phyloP scores from a whole-genome alignment of 2,329 filamentous ascomycete species.

The Aureobasidium sp. region DNA sequence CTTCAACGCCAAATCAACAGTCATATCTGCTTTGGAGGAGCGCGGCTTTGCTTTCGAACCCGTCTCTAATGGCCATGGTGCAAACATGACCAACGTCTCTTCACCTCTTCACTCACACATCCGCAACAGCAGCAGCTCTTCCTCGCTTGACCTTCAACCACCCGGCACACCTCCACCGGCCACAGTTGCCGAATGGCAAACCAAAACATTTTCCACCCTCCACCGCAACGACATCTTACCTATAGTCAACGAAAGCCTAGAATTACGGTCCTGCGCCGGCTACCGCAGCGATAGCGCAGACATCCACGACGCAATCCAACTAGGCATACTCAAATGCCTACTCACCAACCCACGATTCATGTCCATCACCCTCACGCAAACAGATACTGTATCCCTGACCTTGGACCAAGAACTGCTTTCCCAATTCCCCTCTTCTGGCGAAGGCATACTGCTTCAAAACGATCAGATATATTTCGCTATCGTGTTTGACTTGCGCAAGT shows the following conservation, averaged over 20 bases:
- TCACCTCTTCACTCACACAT: constrained; percentile 50
- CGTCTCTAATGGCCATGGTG: constrained; percentile 42
- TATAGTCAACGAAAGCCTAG: constrained; percentile 57
- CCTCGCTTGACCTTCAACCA: constrained; percentile 37
- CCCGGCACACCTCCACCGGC: constrained; percentile 69
- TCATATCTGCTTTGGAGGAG: constrained; percentile 66
- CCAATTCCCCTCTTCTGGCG: constrained; percentile 36
- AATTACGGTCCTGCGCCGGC: constrained; percentile 76
- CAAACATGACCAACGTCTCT: constrained; percentile 32
- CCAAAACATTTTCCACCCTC: constrained; percentile 75
- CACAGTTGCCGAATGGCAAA: constrained; percentile 69
- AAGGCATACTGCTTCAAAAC: constrained; percentile 66
- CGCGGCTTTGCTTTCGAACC: constrained; percentile 80
- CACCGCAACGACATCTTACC: constrained; percentile 67
- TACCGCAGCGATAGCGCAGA: constrained; percentile 28
- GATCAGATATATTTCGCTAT: constrained; percentile 67
- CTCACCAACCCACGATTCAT: constrained; percentile 52
- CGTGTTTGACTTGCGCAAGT: constrained; percentile 69
- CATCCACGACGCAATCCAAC: constrained; percentile 36
- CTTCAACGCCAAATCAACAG: constrained; percentile 60
- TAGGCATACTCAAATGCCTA: constrained; percentile 40
- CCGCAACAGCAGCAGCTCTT: constrained; percentile 35
- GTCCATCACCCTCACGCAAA: constrained; percentile 63
- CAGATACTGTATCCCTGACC: constrained; percentile 65
- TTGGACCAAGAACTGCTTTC: constrained; percentile 59